A percentile compares a stretch with the other conserved stretches of the same genome.
Conservation (phyloP, 1,284 basidiomycete genomes). For the Kwoniella shivajii region DNA sequence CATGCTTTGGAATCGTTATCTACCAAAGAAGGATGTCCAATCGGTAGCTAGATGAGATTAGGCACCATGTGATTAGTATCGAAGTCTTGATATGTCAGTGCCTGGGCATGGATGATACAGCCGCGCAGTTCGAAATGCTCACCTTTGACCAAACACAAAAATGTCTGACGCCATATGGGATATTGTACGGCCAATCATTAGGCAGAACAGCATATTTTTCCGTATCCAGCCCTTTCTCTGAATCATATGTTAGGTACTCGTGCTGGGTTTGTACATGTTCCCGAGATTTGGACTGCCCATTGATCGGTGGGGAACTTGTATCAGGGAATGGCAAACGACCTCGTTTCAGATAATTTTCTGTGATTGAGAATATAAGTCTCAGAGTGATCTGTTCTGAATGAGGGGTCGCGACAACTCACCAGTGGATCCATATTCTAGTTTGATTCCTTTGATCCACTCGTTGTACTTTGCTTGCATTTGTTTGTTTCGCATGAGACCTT, state of each 20-base stretch:
- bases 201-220: constrained; percentile 46
- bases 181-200: constrained; percentile 54
- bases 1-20: constrained; percentile 40
- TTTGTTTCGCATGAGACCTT: constrained; percentile 44
- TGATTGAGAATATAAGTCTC: too few species aligned
- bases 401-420: too few species aligned
- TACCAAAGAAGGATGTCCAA: constrained; percentile 47
- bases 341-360: constrained; percentile 48
- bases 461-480: constrained; percentile 48
- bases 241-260: constrained; percentile 39
- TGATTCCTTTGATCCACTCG: constrained; percentile 42
- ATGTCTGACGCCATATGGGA: constrained; percentile 49
- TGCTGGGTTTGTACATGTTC: constrained; percentile 9
- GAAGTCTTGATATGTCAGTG: too few species aligned
- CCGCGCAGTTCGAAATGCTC: constrained; percentile 5
- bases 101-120: not conserved
- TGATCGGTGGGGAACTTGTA: constrained; percentile 10
- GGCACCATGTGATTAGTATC: too few species aligned
- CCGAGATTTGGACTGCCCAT: not conserved
- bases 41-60: constrained; percentile 40
- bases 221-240: constrained; percentile 29
- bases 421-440: constrained; percentile 41
- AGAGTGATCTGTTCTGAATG: too few species aligned
- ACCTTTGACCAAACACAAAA: constrained; percentile 52
- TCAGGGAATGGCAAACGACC: constrained; percentile 39